phyloP scores from a whole-genome alignment of 768 basidiomycete species.

The Amanita polypyramis region DNA sequence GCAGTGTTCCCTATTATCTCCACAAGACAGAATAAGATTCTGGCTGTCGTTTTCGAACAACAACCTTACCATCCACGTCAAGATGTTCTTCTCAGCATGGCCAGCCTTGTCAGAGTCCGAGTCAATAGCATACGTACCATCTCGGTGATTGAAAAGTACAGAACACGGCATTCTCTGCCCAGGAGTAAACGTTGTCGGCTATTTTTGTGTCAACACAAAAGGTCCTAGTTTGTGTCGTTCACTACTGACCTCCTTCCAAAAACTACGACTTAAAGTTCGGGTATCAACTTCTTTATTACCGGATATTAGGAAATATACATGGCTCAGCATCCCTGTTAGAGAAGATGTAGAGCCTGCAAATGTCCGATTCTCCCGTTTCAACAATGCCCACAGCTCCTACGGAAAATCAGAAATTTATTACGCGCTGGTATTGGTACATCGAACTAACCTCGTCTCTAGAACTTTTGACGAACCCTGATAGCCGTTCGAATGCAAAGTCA shows the following conservation, averaged over 20 bases:
- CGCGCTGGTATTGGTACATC: not conserved
- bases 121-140: conserved; percentile 64
- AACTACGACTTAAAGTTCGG: conserved; percentile 46
- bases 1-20: conserved; percentile 59
- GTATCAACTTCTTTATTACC: conserved; percentile 58
- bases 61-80: conserved; percentile 59
- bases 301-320: conserved; percentile 84
- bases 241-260: conserved; percentile 43
- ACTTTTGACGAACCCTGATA: conserved; percentile 66
- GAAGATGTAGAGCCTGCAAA: conserved; percentile 91
- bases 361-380: conserved; percentile 40
- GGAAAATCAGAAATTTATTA: not conserved
- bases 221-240: not conserved
- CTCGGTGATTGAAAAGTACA: conserved; percentile 51
- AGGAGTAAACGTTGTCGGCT: conserved; percentile 60
- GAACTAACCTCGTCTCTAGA: conserved; percentile 58
- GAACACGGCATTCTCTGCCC: conserved; percentile 73
- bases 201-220: not conserved
- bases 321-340: conserved; percentile 70
- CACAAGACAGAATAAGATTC: not conserved
- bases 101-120: conserved; percentile 32
- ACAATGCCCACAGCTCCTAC: conserved; percentile 59
- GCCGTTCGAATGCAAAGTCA: conserved; percentile 78
- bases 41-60: not conserved
- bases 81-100: conserved; percentile 50